Percentiles rank a stretch among this genome's conserved stretches.
Evolutionary conservation across 2,329 filamentous ascomycete genomes (phyloP).

Genomic region (Calcarisporium arbuscula): DNA sequence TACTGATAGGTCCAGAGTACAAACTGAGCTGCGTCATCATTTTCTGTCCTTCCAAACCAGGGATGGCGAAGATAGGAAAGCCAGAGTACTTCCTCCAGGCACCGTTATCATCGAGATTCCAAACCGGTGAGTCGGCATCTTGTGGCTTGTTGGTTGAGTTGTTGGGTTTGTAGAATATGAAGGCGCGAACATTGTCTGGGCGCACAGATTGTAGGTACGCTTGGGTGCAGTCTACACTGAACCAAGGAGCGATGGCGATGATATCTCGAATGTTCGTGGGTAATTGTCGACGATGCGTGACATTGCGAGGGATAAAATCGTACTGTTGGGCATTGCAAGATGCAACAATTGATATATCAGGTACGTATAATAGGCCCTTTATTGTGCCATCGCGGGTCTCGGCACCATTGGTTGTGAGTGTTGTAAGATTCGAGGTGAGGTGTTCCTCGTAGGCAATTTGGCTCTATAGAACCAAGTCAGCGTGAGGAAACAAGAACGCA

Average conservation of each 20-base stretch:
- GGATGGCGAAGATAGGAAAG: conserved; percentile 79
- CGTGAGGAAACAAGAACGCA: conserved; percentile 1
- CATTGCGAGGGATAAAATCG: conserved; percentile 66
- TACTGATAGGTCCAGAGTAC: conserved; percentile 71
- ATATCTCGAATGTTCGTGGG: conserved; percentile 63
- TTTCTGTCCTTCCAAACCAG: conserved; percentile 56
- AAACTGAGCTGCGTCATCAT: conserved; percentile 66
- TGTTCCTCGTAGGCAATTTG: conserved; percentile 48
- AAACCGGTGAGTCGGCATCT: conserved; percentile 53
- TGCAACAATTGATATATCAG: conserved; percentile 53
- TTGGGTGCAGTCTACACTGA: conserved; percentile 63
- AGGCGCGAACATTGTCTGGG: conserved; percentile 51
- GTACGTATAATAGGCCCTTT: conserved; percentile 79
- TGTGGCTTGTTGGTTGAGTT: conserved; percentile 58
- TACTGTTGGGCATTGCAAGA: conserved; percentile 58
- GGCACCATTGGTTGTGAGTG: conserved; percentile 64
- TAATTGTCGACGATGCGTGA: conserved; percentile 65
- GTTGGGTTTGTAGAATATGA: conserved; percentile 57
- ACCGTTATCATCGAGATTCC: conserved; percentile 64
- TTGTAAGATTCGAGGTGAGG: conserved; percentile 59
- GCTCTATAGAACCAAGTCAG: conserved; percentile 22
- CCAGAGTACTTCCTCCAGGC: conserved; percentile 65
- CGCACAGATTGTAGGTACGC: conserved; percentile 63
- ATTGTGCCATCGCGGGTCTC: conserved; percentile 55
- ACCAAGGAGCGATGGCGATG: conserved; percentile 83